A percentile compares a stretch with the other conserved stretches of the same genome.
Evolutionary conservation across 306 rosid genomes (phyloP).

Genomic region (Quercus variabilis): DNA sequence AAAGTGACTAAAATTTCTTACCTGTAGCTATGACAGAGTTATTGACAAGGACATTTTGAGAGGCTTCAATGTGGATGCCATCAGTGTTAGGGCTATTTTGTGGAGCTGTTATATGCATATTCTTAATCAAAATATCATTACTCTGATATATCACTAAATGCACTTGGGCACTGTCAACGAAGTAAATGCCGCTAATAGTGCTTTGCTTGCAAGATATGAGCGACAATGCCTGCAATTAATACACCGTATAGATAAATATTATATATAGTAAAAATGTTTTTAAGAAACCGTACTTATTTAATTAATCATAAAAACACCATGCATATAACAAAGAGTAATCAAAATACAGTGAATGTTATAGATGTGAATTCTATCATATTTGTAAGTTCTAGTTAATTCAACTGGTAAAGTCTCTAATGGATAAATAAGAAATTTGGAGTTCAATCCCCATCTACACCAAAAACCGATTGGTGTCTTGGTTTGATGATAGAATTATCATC

Average conservation of each 20-base stretch:
- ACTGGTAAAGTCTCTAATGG: no score
- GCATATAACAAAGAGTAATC: no score
- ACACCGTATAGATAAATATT: no score
- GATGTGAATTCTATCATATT: no score
- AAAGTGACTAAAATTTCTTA: not conserved
- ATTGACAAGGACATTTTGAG: slow-evolving; percentile 15
- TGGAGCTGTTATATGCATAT: slow-evolving; percentile 27
- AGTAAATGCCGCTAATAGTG: slow-evolving; percentile 16
- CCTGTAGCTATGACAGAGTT: slow-evolving; percentile 20
- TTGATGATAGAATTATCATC: no score
- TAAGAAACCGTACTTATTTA: no score
- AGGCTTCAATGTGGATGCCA: slow-evolving; percentile 31
- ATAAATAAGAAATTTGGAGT: no score
- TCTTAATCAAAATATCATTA: slow-evolving; percentile 15
- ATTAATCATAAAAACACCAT: no score
- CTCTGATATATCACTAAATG: slow-evolving; percentile 11
- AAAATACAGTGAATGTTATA: no score
- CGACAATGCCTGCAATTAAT: slow-evolving; percentile 25
- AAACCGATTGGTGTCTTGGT: no score
- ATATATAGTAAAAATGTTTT: no score
- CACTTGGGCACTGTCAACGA: slow-evolving; percentile 25
- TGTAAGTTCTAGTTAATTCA: accelerated
- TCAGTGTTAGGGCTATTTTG: slow-evolving; percentile 35
- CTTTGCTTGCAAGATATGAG: slow-evolving; percentile 25
- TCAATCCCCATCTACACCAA: no score